These are phyloP conservation scores for Teratosphaeriaceae sp. DNA, from an alignment of 2,329 filamentous ascomycete species.

Conservation along the genomic window DNA sequence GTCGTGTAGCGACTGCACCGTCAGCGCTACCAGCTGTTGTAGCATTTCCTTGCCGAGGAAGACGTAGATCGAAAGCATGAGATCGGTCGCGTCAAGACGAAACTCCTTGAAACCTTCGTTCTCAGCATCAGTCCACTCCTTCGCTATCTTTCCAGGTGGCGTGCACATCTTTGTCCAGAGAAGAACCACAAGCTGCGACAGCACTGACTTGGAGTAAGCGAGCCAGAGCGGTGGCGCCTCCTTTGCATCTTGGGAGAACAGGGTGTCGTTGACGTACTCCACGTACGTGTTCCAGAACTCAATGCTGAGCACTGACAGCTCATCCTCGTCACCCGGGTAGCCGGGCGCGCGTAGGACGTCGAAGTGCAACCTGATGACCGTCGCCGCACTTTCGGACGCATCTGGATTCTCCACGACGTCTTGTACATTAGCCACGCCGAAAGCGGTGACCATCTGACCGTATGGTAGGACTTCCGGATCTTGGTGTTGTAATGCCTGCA, in stretches of 20 bases:
- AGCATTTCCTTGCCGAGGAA: conserved; percentile 41
- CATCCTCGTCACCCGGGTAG: conserved; percentile 64
- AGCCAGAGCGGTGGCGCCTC: conserved; percentile 49
- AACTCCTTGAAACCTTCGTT: conserved; percentile 47
- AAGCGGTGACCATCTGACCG: conserved; percentile 60
- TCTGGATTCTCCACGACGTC: conserved; percentile 51
- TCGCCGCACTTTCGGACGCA: conserved; percentile 39
- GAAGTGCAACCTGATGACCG: conserved; percentile 51
- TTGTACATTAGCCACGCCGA: conserved; percentile 59
- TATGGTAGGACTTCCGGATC: conserved; percentile 55
- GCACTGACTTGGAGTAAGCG: conserved; percentile 49
- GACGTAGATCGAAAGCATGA: conserved; percentile 65
- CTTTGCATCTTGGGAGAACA: conserved; percentile 44
- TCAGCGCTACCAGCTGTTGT: conserved; percentile 40
- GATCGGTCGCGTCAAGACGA: conserved; percentile 70
- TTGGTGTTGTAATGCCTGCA: conserved; percentile 50
- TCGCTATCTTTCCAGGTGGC: conserved; percentile 51
- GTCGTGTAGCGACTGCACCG: conserved; percentile 33
- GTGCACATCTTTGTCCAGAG: conserved; percentile 39
- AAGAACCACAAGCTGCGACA: conserved; percentile 46
- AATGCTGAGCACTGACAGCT: conserved; percentile 64
- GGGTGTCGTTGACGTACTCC: conserved; percentile 55
- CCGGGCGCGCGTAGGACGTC: conserved; percentile 61
- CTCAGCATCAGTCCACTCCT: conserved; percentile 62
- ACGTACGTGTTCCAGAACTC: conserved; percentile 79